Conservation (phyloP, 257 asterid genomes). For the Solanum verrucosum region DNA sequence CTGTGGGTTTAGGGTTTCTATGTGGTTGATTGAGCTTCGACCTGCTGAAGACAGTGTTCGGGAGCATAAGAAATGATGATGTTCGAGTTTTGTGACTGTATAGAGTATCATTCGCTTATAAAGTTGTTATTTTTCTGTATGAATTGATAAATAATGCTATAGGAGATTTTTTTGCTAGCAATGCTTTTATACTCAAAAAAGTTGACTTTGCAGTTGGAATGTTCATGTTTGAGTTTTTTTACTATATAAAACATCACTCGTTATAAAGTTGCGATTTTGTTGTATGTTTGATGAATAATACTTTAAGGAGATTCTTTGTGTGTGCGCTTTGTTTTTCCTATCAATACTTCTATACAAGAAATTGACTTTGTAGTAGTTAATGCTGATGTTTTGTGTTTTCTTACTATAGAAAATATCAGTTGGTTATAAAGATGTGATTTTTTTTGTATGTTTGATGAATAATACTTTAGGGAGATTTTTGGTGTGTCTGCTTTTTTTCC, state of each 20-base stretch:
- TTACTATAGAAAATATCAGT: neutral
- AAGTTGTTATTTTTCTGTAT: neutral
- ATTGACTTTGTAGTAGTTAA: neutral
- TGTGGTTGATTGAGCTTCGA: neutral
- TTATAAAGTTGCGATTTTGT: neutral
- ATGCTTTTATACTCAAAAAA: neutral
- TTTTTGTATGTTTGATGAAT: neutral
- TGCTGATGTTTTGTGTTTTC: neutral
- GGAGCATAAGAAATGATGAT: neutral
- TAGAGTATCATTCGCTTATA: neutral
- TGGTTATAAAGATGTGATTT: neutral
- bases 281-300: neutral
- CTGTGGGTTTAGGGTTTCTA: constrained; percentile 47
- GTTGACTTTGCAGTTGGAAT: neutral
- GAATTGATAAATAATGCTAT: neutral
- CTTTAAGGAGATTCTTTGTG: neutral
- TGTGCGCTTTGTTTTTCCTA: neutral
- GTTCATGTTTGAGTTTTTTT: neutral
- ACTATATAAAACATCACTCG: neutral
- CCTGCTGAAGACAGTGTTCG: neutral
- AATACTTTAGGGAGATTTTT: neutral
- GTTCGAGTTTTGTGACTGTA: neutral
- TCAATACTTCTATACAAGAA: neutral
- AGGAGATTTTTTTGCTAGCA: neutral
- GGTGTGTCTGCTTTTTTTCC: too few relatives aligned